Base-by-base conservation (phyloP, 129 eudicot genomes). In the Erigeron canadensis region DNA sequence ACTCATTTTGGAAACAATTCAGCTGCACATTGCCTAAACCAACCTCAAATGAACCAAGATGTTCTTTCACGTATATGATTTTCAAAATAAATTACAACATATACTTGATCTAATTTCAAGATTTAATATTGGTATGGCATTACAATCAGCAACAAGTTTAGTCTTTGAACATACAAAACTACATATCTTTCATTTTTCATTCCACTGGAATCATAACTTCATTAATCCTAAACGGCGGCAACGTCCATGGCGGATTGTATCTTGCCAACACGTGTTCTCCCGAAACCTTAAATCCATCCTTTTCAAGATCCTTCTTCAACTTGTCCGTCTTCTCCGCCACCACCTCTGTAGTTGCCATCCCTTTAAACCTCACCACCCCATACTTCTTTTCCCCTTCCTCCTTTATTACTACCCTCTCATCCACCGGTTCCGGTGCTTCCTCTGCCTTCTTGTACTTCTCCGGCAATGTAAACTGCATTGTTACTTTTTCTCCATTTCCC, bases 221-320 rank as follows among this genome's bases (percentile, higher is more conserved):
- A 71, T 93, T 93, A 22, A 93, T 94, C 86, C 92, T 82, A 22
- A 87, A 84, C 18, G 74, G 57, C 40, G 98, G 98, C 84, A 94
- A 65, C 10, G 96, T 85, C 98, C 96, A 89, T 6, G 98, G 96
- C 48, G 97, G 98, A 79, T 94, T 94, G 64, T 75, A 89, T 82
- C 96, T 84, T 0, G 83, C 98, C 84, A 93, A 79, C 71, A 85
- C 70, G 77, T 54, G 73, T 8, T 87, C 95, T 22, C 95, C 96
- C 15, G 56, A 67, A 15, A 84, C 73, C 79, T 76, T 84, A 45
- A 41, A 59, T 84, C 98, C 97, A 79, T 94, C 98, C 60, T 81
- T 79, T 79, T 82, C 93, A 89, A 89, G 77, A 50, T 69, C 74
- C 73, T 47, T 65, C 85, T 68, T 94, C 86, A 94, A 53, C 39